Evolutionary conservation across 2,329 filamentous ascomycete species (phyloP).

Genomic region (Ophiobolus disseminans): DNA sequence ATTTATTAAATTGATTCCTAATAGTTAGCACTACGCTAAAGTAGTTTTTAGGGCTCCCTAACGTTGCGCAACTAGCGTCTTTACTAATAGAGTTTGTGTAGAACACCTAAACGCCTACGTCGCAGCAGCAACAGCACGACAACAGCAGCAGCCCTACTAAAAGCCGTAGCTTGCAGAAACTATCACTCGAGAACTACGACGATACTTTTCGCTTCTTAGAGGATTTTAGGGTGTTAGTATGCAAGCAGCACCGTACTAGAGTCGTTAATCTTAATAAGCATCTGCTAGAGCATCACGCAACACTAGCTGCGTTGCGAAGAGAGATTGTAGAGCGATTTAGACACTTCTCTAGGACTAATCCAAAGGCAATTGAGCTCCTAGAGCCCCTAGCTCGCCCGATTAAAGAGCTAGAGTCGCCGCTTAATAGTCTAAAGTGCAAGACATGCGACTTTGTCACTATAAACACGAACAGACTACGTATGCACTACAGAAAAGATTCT

Average conservation of each 20-base stretch:
- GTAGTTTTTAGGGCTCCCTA: no score
- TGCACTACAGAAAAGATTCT: not conserved
- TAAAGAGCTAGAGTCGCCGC: not conserved
- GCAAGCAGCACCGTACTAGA: not conserved
- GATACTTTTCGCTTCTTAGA: not conserved
- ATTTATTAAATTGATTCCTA: no score
- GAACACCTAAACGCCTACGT: not conserved
- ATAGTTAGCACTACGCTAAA: no score
- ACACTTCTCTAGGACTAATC: not conserved
- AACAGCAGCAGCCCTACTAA: not conserved
- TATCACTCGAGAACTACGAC: not conserved
- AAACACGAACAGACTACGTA: no score
- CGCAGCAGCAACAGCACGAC: not conserved
- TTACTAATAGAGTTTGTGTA: not conserved
- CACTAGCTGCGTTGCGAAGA: not conserved
- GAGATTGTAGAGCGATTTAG: not conserved
- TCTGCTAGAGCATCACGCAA: not conserved
- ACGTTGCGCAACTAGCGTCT: no score
- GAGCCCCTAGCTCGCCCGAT: conserved; percentile 1
- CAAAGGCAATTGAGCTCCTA: conserved; percentile 7
- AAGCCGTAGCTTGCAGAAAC: not conserved
- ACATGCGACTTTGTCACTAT: not conserved
- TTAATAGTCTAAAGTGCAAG: not conserved
- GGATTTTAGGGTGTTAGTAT: not conserved
- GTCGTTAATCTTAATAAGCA: not conserved